Evolutionary conservation across 2,329 filamentous ascomycete species (phyloP).

Genomic region (Penicillium sp.): DNA sequence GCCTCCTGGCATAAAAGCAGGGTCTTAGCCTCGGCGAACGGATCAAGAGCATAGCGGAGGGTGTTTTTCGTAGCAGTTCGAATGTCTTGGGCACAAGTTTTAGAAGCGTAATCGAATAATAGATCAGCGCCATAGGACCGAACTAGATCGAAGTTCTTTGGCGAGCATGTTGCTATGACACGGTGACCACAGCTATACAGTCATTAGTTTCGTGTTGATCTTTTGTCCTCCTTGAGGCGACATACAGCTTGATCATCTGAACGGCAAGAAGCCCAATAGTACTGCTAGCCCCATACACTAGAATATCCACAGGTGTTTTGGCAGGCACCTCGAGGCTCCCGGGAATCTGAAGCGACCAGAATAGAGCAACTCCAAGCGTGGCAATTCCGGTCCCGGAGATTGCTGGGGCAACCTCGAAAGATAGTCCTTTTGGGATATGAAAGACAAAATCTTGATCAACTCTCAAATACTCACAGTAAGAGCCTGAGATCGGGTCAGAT

Average conservation of each 20-base stretch:
- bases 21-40: conserved; percentile 27
- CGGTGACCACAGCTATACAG: conserved; percentile 33
- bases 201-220: neutral
- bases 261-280: conserved; percentile 29
- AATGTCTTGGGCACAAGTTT: conserved; percentile 37
- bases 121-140: conserved; percentile 40
- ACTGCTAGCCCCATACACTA: conserved; percentile 29
- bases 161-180: conserved; percentile 42
- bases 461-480: conserved; percentile 28
- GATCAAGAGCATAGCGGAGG: conserved; percentile 28
- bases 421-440: conserved; percentile 20
- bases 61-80: conserved; percentile 40
- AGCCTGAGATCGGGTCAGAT: conserved; percentile 22
- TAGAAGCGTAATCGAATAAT: conserved; percentile 43
- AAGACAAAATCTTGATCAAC: conserved; percentile 23
- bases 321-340: conserved; percentile 19
- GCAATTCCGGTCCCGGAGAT: conserved; percentile 29
- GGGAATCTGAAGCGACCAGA: conserved; percentile 29
- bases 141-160: conserved; percentile 40
- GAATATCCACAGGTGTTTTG: conserved; percentile 18
- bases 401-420: conserved; percentile 13
- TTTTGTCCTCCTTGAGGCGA: neutral
- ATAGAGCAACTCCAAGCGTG: conserved; percentile 29
- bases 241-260: conserved; percentile 30
- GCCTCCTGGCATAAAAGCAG: conserved; percentile 27